phyloP scores from a whole-genome alignment of 179 eudicot species.

The Spergularia azorica region DNA sequence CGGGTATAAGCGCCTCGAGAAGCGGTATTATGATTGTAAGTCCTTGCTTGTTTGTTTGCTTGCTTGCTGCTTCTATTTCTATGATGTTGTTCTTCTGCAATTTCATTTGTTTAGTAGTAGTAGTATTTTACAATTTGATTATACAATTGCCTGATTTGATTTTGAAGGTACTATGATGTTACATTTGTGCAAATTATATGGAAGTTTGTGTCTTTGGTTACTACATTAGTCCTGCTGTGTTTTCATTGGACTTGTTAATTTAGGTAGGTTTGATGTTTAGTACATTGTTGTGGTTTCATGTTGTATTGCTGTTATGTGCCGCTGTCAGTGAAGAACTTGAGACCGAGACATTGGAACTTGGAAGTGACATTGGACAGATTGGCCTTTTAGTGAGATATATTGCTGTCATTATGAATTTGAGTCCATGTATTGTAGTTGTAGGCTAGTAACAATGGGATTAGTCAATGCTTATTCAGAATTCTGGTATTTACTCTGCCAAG shows the following conservation, averaged over 20 bases:
- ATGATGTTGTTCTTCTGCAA: not conserved
- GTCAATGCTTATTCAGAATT: not conserved
- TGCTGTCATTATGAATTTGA: not conserved
- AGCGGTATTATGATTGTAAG: constrained; percentile 91
- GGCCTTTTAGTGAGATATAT: not conserved
- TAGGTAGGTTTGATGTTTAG: not conserved
- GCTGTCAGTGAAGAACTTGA: not conserved
- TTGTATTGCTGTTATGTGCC: not conserved
- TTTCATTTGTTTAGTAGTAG: not conserved
- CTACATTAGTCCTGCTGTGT: not conserved
- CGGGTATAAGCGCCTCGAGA: constrained; percentile 81
- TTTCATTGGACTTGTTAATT: not conserved
- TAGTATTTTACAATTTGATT: not conserved
- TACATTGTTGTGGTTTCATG: not conserved
- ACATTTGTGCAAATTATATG: not conserved
- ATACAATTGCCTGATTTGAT: not conserved
- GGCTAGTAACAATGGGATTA: not conserved
- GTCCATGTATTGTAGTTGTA: not conserved
- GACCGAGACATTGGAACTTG: not conserved
- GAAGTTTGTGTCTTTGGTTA: not conserved
- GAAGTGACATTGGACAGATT: not conserved
- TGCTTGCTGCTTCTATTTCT: not conserved
- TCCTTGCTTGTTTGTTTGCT: constrained; percentile 1
- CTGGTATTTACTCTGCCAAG: not conserved
- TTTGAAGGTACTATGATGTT: not conserved